These are phyloP conservation scores for Arabis alpina DNA, from an alignment of 345 rosid genomes.

Conservation along the genomic window DNA sequence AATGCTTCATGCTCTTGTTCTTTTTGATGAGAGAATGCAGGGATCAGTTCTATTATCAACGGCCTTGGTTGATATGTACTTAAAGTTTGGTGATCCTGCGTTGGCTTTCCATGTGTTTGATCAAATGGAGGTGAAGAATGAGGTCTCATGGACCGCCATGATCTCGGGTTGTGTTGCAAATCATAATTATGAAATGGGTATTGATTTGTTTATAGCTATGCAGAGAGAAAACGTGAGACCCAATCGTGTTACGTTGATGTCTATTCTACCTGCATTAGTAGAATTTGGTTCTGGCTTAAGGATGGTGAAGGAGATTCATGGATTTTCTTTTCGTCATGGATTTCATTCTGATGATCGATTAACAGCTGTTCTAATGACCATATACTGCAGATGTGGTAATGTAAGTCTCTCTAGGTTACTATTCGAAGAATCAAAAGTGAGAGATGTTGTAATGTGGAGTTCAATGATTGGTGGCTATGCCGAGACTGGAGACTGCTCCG, in stretches of 20 bases:
- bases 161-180: slow-evolving; percentile 56
- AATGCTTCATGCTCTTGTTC: slow-evolving; percentile 53
- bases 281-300: slow-evolving; percentile 36
- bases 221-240: slow-evolving; percentile 51
- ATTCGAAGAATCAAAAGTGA: slow-evolving; percentile 47
- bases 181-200: slow-evolving; percentile 37
- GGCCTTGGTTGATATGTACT: slow-evolving; percentile 57
- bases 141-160: slow-evolving; percentile 63
- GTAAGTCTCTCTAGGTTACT: slow-evolving; percentile 43
- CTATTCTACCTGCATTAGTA: slow-evolving; percentile 49
- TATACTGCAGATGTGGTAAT: slow-evolving; percentile 47
- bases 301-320: slow-evolving; percentile 58
- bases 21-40: slow-evolving; percentile 48
- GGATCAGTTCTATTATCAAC: slow-evolving; percentile 49
- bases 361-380: slow-evolving; percentile 49
- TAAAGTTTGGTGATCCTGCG: slow-evolving; percentile 42
- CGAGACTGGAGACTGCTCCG: slow-evolving; percentile 40
- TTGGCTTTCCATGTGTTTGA: slow-evolving; percentile 49
- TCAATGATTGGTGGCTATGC: slow-evolving; percentile 54
- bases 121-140: slow-evolving; percentile 50
- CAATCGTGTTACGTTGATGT: slow-evolving; percentile 50
- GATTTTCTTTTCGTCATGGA: slow-evolving; percentile 52
- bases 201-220: slow-evolving; percentile 55
- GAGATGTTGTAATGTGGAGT: slow-evolving; percentile 67
- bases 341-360: slow-evolving; percentile 45